A percentile compares a stretch with the other conserved stretches of the same genome.
These are phyloP conservation scores for Aspergillus caelatus DNA, from an alignment of 2,329 filamentous ascomycete species.

Conservation along the genomic window DNA sequence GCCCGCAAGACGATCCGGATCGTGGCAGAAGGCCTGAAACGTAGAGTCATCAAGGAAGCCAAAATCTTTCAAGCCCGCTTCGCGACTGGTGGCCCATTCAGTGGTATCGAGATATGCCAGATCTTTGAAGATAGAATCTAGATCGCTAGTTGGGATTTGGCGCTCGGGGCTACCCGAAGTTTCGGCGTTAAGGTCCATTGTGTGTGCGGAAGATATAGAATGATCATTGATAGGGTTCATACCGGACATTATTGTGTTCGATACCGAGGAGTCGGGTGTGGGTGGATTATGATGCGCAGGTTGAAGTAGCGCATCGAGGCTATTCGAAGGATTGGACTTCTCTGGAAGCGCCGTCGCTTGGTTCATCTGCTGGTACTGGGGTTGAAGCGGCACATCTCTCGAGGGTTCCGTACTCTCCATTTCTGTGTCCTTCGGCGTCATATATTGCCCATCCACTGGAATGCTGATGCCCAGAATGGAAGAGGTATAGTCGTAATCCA, in stretches of 20 bases:
- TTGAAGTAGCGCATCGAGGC: constrained; percentile 22
- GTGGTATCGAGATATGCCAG: constrained; percentile 50
- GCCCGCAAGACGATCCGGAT: constrained; percentile 44
- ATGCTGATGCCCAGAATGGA: constrained; percentile 38
- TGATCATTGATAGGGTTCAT: constrained; percentile 19
- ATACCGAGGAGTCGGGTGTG: constrained; percentile 38
- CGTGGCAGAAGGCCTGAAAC: constrained; percentile 49
- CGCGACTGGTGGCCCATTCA: constrained; percentile 46
- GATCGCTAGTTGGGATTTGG: constrained; percentile 27
- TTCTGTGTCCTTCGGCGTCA: constrained; percentile 35
- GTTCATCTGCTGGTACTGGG: constrained; percentile 13
- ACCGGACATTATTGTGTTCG: constrained; percentile 25
- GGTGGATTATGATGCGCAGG: constrained; percentile 29
- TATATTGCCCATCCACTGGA: constrained; percentile 34
- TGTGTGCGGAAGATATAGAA: constrained; percentile 15
- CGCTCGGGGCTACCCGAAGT: constrained; percentile 9
- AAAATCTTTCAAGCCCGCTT: constrained; percentile 47
- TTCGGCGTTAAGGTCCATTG: constrained; percentile 7
- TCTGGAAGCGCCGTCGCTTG: constrained; percentile 19
- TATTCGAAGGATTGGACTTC: constrained; percentile 25
- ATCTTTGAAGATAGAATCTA: constrained; percentile 50
- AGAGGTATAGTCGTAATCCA: constrained; percentile 28
- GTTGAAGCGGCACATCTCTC: constrained; percentile 26
- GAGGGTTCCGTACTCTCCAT: constrained; percentile 33
- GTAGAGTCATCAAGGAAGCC: constrained; percentile 48